Evolutionary conservation across 805 yeast species (phyloP).

Genomic region (Yamadazyma sp.): DNA sequence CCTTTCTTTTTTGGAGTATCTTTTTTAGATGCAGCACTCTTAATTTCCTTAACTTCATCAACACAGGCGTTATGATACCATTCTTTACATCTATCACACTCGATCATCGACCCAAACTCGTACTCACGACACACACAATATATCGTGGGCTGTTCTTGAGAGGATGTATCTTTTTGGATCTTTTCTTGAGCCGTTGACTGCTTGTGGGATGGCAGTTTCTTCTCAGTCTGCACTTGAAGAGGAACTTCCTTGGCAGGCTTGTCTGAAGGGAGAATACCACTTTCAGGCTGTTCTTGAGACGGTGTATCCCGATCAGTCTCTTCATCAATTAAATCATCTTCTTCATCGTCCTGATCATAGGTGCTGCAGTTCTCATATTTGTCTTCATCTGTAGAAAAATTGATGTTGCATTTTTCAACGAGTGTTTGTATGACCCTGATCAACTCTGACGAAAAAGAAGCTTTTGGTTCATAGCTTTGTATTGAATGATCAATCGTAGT

Average conservation of each 20-base stretch:
- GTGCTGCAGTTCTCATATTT: constrained; percentile 24
- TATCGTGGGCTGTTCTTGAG: constrained; percentile 15
- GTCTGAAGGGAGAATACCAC: too few relatives aligned
- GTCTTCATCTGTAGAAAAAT: constrained; percentile 30
- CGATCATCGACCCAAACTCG: constrained; percentile 65
- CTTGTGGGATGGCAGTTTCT: too few relatives aligned
- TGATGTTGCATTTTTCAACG: constrained; percentile 22
- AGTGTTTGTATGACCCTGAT: constrained; percentile 5
- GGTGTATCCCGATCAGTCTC: too few relatives aligned
- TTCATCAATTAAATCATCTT: too few relatives aligned
- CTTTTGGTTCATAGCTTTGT: not conserved
- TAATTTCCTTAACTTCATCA: not conserved
- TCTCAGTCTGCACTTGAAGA: too few relatives aligned
- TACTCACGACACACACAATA: constrained; percentile 64
- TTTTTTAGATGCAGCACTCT: constrained; percentile 1
- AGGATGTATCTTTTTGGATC: too few relatives aligned
- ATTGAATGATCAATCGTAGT: constrained; percentile 1
- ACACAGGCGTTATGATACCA: constrained; percentile 71
- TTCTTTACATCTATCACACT: constrained; percentile 67
- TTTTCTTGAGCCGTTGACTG: too few relatives aligned
- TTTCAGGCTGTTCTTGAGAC: too few relatives aligned
- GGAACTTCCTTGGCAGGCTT: too few relatives aligned
- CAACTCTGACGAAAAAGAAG: constrained; percentile 7
- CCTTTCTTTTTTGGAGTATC: not conserved
- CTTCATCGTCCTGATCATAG: constrained; percentile 12